Evolutionary conservation across 2,329 filamentous ascomycete genomes (phyloP).

Genomic region (Fusarium sp.): DNA sequence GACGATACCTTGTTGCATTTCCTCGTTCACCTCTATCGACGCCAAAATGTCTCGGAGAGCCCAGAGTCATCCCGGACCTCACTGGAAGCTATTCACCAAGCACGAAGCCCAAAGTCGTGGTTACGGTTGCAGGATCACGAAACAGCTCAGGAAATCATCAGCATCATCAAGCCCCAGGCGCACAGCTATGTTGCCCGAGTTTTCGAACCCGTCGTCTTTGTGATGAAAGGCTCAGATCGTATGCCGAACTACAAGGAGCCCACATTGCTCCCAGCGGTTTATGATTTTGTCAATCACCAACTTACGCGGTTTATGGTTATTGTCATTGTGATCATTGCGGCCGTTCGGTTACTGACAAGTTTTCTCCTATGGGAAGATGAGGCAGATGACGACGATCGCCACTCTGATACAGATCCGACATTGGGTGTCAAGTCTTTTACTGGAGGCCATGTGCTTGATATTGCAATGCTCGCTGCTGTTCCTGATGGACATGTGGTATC

Average conservation of each 20-base stretch:
- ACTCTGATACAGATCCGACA: slow-evolving; percentile 57
- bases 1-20: slow-evolving; percentile 57
- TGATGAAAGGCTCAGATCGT: slow-evolving; percentile 75
- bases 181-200: slow-evolving; percentile 79
- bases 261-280: slow-evolving; percentile 53
- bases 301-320: slow-evolving; percentile 69
- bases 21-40: slow-evolving; percentile 39
- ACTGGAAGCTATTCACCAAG: slow-evolving; percentile 74
- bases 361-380: slow-evolving; percentile 77
- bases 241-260: slow-evolving; percentile 60
- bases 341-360: slow-evolving; percentile 77
- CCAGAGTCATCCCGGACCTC: slow-evolving; percentile 50
- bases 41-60: slow-evolving; percentile 14
- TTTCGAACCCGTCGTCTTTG: slow-evolving; percentile 79
- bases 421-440: slow-evolving; percentile 70
- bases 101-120: slow-evolving; percentile 81
- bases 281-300: slow-evolving; percentile 75
- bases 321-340: slow-evolving; percentile 70
- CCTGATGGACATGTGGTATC: slow-evolving; percentile 74
- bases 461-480: slow-evolving; percentile 72
- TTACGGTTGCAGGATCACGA: slow-evolving; percentile 81
- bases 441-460: slow-evolving; percentile 74
- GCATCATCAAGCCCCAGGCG: slow-evolving; percentile 76
- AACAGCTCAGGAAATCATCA: slow-evolving; percentile 79
- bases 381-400: slow-evolving; percentile 56